phyloP scores from a whole-genome alignment of 73 alveolate genomes.

The Stentor coeruleus region DNA sequence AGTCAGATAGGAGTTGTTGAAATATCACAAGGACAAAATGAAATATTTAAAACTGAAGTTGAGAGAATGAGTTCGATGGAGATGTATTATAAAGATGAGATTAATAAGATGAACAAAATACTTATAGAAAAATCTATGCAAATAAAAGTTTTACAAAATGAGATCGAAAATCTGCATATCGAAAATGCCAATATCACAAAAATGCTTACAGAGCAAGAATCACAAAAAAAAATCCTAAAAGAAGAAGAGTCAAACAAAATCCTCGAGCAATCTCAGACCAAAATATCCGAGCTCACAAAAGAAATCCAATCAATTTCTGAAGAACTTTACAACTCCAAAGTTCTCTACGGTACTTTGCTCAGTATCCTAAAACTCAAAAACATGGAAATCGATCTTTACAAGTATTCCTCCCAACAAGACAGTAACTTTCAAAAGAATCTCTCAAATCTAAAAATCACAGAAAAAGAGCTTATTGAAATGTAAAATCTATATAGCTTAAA shows the following conservation, averaged over 20 bases:
- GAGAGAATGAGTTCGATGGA: background rate
- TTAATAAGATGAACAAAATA: background rate
- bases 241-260: background rate
- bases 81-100: background rate
- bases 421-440: background rate
- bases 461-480: background rate
- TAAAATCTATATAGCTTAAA: background rate
- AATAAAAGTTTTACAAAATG: background rate
- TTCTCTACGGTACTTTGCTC: background rate
- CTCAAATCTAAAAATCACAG: background rate
- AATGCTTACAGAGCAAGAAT: background rate
- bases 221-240: background rate
- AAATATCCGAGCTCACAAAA: background rate
- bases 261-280: background rate
- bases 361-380: background rate
- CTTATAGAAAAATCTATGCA: background rate
- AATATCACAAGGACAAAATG: background rate
- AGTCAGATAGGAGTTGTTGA: background rate
- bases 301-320: background rate
- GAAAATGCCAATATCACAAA: background rate
- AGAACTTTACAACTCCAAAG: background rate
- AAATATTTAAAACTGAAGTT: background rate
- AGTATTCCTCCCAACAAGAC: background rate
- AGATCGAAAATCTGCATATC: background rate
- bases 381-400: slow-evolving; percentile 8